phyloP scores from a whole-genome alignment of 257 asterid genomes.

The Solanum infundibuliforme region DNA sequence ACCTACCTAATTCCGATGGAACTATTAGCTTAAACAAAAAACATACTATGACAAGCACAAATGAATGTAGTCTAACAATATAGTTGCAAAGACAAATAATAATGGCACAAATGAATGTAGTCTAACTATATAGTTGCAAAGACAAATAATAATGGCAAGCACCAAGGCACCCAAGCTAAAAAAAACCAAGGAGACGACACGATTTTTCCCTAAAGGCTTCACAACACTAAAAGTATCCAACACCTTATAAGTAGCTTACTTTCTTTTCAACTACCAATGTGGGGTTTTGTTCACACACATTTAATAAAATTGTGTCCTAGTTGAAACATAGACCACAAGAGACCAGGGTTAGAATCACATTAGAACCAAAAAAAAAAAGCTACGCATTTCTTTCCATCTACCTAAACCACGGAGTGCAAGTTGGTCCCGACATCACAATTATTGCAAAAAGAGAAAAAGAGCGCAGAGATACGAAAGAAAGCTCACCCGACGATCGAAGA shows the following conservation, averaged over 20 bases:
- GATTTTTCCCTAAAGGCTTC: neutral
- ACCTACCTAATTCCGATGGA: neutral
- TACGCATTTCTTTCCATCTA: neutral
- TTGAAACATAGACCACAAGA: neutral
- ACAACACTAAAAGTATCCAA: neutral
- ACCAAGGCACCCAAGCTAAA: neutral
- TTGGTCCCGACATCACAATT: neutral
- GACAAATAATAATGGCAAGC: neutral
- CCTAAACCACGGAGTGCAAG: neutral
- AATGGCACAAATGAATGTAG: neutral
- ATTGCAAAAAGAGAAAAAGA: neutral
- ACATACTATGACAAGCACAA: neutral
- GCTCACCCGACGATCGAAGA: slow-evolving; percentile 91
- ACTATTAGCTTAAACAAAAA: neutral
- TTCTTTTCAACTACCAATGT: neutral
- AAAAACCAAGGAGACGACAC: neutral
- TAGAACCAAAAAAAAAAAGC: neutral
- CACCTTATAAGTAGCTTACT: neutral
- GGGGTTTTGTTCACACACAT: neutral
- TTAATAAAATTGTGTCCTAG: neutral
- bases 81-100: neutral
- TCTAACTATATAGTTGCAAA: neutral
- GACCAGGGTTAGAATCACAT: neutral
- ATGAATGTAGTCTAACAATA: neutral
- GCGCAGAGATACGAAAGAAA: neutral